These are phyloP conservation scores for Alnus rubra DNA, from an alignment of 306 rosid species.

Conservation along the genomic window DNA sequence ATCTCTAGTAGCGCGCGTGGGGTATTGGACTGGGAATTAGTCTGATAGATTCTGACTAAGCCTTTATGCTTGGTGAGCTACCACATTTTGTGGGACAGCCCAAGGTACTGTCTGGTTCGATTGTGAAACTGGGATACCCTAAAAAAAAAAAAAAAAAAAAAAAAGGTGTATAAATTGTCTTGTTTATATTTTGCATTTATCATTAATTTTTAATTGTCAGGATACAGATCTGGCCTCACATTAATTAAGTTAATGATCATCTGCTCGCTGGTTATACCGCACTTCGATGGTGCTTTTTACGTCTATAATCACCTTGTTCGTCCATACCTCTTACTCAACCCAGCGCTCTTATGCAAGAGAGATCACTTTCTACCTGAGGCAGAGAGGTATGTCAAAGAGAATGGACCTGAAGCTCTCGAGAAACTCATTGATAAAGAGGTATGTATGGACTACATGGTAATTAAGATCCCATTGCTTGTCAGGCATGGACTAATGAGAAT, in stretches of 20 bases:
- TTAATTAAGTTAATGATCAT: constrained; percentile 52
- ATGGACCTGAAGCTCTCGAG: constrained; percentile 53
- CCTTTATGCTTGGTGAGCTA: no score
- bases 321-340: constrained; percentile 22
- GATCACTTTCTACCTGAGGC: constrained; percentile 39
- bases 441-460: constrained; percentile 18
- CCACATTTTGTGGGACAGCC: no score
- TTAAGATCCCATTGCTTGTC: no score
- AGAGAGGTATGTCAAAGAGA: constrained; percentile 43
- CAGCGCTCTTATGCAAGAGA: constrained; percentile 20
- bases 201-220: constrained; percentile 24
- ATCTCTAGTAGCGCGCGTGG: no score
- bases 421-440: constrained; percentile 54
- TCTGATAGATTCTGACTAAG: no score
- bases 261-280: constrained; percentile 43
- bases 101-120: no score
- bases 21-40: no score
- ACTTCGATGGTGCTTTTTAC: constrained; percentile 50
- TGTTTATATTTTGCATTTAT: constrained; percentile 12
- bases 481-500: no score
- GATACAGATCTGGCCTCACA: constrained; percentile 48
- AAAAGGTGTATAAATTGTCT: no score
- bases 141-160: no score
- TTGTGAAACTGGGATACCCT: no score
- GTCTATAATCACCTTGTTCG: constrained; percentile 39